These are phyloP conservation scores for Pseudozyma tsukubaensis DNA, from an alignment of 1,284 basidiomycete species.

Conservation along the genomic window DNA sequence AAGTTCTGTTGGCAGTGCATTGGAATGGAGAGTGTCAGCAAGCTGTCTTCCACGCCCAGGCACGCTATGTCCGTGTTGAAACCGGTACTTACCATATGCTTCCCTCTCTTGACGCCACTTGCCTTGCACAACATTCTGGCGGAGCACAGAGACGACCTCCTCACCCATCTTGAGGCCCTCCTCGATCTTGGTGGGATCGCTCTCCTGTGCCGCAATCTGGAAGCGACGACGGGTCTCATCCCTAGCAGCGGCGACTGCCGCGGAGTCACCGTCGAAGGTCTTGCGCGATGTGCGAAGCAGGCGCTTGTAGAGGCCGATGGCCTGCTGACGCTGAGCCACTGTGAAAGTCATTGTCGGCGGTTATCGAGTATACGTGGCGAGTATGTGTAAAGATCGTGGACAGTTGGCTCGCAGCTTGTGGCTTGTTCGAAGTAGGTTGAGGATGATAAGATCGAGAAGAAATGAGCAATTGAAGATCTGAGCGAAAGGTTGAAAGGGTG, in stretches of 20 bases:
- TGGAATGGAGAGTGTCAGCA: neutral
- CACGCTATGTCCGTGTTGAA: neutral
- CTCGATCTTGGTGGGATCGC: slow-evolving; percentile 55
- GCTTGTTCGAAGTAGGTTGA: neutral
- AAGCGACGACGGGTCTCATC: slow-evolving; percentile 57
- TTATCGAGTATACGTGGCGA: neutral
- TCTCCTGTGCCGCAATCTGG: slow-evolving; percentile 43
- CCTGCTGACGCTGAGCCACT: slow-evolving; percentile 54
- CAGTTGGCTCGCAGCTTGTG: no score
- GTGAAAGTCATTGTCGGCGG: slow-evolving; percentile 40
- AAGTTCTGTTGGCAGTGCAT: slow-evolving; percentile 34
- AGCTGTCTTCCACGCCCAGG: neutral
- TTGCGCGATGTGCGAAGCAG: slow-evolving; percentile 60
- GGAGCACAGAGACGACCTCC: slow-evolving; percentile 59
- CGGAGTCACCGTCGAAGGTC: slow-evolving; percentile 56
- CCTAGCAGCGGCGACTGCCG: slow-evolving; percentile 51
- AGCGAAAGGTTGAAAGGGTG: neutral
- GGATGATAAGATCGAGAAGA: neutral
- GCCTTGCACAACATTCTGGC: slow-evolving; percentile 67
- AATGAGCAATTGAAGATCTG: neutral
- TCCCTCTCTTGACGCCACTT: slow-evolving; percentile 47
- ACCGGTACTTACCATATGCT: slow-evolving; percentile 49
- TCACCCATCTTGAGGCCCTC: slow-evolving; percentile 61
- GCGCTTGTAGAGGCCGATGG: slow-evolving; percentile 62
- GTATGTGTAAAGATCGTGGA: no score